Percentiles rank a stretch among this genome's conserved stretches.
Evolutionary conservation across 768 basidiomycete genomes (phyloP).

Genomic region (Dendrothele bispora): DNA sequence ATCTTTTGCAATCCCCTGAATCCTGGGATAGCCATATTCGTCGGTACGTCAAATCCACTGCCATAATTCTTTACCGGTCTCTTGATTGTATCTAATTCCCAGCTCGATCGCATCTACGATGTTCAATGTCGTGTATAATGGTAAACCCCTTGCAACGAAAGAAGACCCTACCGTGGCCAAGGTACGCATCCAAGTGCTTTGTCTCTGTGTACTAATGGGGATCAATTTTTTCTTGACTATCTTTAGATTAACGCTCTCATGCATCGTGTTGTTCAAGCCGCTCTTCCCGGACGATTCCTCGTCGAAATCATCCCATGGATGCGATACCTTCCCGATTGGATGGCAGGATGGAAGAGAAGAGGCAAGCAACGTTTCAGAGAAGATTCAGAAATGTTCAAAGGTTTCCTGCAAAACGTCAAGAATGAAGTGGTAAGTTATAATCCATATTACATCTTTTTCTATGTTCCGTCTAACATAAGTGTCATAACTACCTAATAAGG

Average conservation of each 20-base stretch:
- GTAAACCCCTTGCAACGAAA: neutral
- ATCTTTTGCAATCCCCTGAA: conserved; percentile 16
- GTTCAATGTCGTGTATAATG: neutral
- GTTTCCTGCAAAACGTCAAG: neutral
- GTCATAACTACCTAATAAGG: neutral
- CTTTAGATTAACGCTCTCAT: conserved; percentile 10
- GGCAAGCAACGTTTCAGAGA: conserved; percentile 6
- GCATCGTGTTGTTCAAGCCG: conserved; percentile 22
- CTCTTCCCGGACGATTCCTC: conserved; percentile 27
- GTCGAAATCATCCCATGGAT: conserved; percentile 30
- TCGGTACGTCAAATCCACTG: conserved; percentile 24
- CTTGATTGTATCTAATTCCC: neutral
- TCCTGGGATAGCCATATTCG: conserved; percentile 27
- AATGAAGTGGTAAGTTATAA: neutral
- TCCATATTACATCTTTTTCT: neutral
- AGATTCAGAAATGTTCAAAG: neutral
- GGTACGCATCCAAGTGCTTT: too few relatives aligned
- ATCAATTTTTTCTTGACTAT: too few relatives aligned
- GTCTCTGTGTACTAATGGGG: too few relatives aligned
- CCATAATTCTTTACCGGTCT: conserved; percentile 17
- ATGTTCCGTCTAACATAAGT: neutral
- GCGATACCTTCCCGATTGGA: conserved; percentile 18
- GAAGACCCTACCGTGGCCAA: neutral
- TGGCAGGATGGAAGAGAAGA: conserved; percentile 24
- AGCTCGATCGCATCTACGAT: conserved; percentile 9